Conservation (phyloP, 768 basidiomycete species). For the Boletus rubropictus region DNA sequence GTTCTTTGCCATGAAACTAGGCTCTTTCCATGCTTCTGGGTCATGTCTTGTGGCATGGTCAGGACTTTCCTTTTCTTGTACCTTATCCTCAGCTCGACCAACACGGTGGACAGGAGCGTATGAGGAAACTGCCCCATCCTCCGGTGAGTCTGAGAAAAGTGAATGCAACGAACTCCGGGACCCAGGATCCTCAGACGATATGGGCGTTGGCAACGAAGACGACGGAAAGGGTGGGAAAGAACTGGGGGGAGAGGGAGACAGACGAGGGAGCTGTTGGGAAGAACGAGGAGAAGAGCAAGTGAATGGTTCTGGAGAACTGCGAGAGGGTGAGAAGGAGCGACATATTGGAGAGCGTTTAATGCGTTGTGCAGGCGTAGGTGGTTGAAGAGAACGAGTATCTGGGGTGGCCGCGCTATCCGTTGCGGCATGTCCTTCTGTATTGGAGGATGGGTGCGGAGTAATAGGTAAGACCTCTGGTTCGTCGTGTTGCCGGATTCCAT, state of each 20-base stretch:
- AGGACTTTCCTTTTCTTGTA: not conserved
- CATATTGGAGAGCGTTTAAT: constrained; percentile 3
- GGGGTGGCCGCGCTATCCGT: constrained; percentile 1
- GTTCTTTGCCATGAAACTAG: constrained; percentile 26
- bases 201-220: constrained; percentile 4
- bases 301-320: constrained; percentile 7
- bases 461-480: constrained; percentile 1
- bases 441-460: constrained; percentile 1
- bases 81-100: not conserved
- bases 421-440: constrained; percentile 12
- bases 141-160: constrained; percentile 21
- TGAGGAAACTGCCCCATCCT: constrained; percentile 1
- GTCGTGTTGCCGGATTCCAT: not conserved
- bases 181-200: not conserved
- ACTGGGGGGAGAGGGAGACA: constrained; percentile 12
- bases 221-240: constrained; percentile 10
- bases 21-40: constrained; percentile 27
- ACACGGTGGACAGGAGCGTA: not conserved
- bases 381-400: constrained; percentile 15
- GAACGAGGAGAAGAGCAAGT: not conserved
- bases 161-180: constrained; percentile 20
- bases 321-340: constrained; percentile 3
- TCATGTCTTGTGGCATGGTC: constrained; percentile 17
- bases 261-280: constrained; percentile 5
- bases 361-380: constrained; percentile 29